These are phyloP conservation scores for Stygiomarasmius scandens DNA, from an alignment of 1,284 basidiomycete species.

Conservation along the genomic window DNA sequence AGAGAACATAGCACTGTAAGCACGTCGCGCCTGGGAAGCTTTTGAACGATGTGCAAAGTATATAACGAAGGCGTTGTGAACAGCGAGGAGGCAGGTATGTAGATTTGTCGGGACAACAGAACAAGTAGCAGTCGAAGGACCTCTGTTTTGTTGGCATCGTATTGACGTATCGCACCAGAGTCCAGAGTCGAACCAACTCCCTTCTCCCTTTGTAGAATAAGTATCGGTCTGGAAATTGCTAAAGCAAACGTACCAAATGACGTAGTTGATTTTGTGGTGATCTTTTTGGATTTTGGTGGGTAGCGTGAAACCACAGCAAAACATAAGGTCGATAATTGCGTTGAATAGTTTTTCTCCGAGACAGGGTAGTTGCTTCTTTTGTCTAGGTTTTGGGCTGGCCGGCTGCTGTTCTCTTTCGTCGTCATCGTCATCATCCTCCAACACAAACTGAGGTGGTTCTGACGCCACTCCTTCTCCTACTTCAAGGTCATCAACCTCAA, in stretches of 20 bases:
- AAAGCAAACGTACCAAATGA: slow-evolving; percentile 66
- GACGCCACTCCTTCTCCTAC: slow-evolving; percentile 31
- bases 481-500: slow-evolving; percentile 45
- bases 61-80: slow-evolving; percentile 74
- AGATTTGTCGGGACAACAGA: slow-evolving; percentile 86
- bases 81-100: slow-evolving; percentile 70
- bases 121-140: slow-evolving; percentile 85
- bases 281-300: slow-evolving; percentile 78
- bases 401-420: slow-evolving; percentile 27
- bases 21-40: slow-evolving; percentile 77
- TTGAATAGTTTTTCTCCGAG: slow-evolving; percentile 80
- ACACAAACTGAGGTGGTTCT: slow-evolving; percentile 69
- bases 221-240: not conserved
- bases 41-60: slow-evolving; percentile 77
- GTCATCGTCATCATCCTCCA: slow-evolving; percentile 74
- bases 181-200: slow-evolving; percentile 84
- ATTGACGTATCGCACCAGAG: slow-evolving; percentile 64
- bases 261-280: slow-evolving; percentile 84
- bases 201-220: slow-evolving; percentile 74
- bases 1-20: slow-evolving; percentile 89
- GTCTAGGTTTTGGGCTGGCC: slow-evolving; percentile 28
- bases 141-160: slow-evolving; percentile 84
- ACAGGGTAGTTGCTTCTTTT: slow-evolving; percentile 64
- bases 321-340: slow-evolving; percentile 81
- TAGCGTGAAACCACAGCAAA: slow-evolving; percentile 90